A percentile compares a stretch with the other conserved stretches of the same genome.
These are phyloP conservation scores for Tylopilus felleus DNA, from an alignment of 768 basidiomycete species.

Conservation along the genomic window DNA sequence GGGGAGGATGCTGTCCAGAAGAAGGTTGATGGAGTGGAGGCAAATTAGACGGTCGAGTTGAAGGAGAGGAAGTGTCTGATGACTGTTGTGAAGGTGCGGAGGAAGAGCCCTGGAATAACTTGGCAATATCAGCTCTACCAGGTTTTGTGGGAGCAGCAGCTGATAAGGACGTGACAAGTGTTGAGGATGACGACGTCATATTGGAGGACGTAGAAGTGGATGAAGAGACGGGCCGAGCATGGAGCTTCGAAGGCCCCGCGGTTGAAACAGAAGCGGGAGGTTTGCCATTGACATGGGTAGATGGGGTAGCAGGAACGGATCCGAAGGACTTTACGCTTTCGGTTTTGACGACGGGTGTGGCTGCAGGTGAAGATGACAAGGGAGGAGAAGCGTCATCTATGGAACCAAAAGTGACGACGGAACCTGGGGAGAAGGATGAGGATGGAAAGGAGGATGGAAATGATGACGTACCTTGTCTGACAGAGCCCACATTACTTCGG, in stretches of 20 bases:
- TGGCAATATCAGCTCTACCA: conserved; percentile 38
- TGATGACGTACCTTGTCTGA: conserved; percentile 57
- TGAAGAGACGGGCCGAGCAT: conserved; percentile 25
- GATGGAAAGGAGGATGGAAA: not conserved
- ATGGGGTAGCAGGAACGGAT: conserved; percentile 55
- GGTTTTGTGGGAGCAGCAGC: conserved; percentile 34
- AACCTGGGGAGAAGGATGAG: conserved; percentile 38
- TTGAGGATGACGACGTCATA: conserved; percentile 30
- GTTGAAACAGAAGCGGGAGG: conserved; percentile 44
- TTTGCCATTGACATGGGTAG: conserved; percentile 62
- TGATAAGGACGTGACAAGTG: conserved; percentile 33
- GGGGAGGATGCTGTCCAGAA: conserved; percentile 35
- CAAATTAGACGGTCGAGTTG: conserved; percentile 49
- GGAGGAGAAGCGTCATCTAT: conserved; percentile 77
- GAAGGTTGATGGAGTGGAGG: conserved; percentile 44
- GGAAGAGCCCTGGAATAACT: conserved; percentile 39
- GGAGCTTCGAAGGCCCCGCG: conserved; percentile 35
- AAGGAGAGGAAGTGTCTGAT: conserved; percentile 57
- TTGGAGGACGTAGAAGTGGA: conserved; percentile 24
- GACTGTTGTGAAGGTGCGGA: conserved; percentile 45
- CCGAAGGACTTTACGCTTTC: conserved; percentile 82
- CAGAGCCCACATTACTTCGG: conserved; percentile 56
- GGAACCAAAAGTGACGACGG: conserved; percentile 83
- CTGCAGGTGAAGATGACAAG: conserved; percentile 80
- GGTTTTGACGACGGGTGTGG: conserved; percentile 58